These are phyloP conservation scores for Larix kaempferi DNA, from an alignment of 75 land plant species.

Conservation along the genomic window DNA sequence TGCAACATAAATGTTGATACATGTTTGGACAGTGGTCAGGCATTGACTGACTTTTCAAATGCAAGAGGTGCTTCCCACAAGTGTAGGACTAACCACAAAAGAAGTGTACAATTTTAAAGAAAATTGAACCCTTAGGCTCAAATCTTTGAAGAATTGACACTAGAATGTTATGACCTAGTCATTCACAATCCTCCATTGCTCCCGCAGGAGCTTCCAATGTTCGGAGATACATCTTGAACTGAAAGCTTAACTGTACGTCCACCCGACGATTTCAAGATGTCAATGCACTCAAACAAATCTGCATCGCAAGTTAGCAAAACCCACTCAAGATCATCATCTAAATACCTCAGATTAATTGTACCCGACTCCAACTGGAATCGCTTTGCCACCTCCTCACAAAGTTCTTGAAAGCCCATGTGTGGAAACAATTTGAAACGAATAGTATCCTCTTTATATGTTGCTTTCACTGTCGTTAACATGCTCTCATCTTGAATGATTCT, in stretches of 20 bases:
- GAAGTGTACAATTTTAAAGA: not conserved
- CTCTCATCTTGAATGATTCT: not conserved
- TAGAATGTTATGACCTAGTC: not conserved
- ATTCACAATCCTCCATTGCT: constrained; percentile 4
- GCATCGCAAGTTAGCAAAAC: constrained; percentile 77
- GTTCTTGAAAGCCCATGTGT: constrained; percentile 40
- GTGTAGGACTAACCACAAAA: not conserved
- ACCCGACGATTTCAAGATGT: constrained; percentile 43
- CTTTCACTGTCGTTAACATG: constrained; percentile 55
- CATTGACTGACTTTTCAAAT: not conserved
- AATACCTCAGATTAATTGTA: constrained; percentile 53
- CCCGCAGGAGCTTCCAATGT: constrained; percentile 9
- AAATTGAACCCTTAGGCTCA: constrained; percentile 5
- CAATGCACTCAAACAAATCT: constrained; percentile 74
- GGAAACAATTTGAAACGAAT: constrained; percentile 65
- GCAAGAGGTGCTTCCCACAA: not conserved
- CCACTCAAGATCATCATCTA: constrained; percentile 96
- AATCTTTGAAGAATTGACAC: not conserved
- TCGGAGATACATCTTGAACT: constrained; percentile 20
- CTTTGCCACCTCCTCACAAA: constrained; percentile 46
- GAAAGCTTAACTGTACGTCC: constrained; percentile 51
- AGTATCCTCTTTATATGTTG: constrained; percentile 57
- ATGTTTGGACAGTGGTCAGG: not conserved
- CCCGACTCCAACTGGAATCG: constrained; percentile 43
- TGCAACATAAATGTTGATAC: not conserved